Evolutionary conservation across 495 filamentous ascomycete genomes (phyloP), one percentile per base, ranked within the genome.

Genomic region (Tuber calosporum): DNA sequence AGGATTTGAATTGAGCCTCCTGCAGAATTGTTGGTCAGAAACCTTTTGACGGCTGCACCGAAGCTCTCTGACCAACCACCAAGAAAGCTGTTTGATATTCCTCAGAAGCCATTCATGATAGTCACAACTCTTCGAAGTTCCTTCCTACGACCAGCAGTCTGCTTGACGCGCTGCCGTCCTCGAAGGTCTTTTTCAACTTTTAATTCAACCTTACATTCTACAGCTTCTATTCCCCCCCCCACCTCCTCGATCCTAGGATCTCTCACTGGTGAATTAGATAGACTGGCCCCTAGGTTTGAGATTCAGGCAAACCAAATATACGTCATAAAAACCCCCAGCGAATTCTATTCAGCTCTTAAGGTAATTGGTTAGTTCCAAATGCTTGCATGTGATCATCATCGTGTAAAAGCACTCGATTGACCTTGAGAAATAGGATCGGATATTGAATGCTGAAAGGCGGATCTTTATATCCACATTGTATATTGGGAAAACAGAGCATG

Each of bases 391-490:
- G 66, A 43, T 66, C 40, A 40, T 43, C 39, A 26, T 68, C 48
- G 26, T 72, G 66, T 67, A 38, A 42, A 68, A 62, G 37, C 70
- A 68, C 67, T n/a, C 67, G 38, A 36, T 58, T 73, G 66, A 62
- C 53, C 53, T 37, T 43, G 67, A 36, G 30, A 41, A 37, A 66
- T 80, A 96, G 91, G 81, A 84, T 73, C 96, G 93, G 84, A 97
- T 99, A 77, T 86, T 86, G 45, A 87, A 87, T 74, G 95, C 95
- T 4, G 87, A 91, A 79, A 83, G 84, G 68, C 87, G 92, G 75
- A 90, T 99, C 79, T 99, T 93, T 82, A 85, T 99, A 69, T 96
- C 93, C 30, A 98, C 95, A 0, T 85, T 99, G 41, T 99, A 99
- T 80, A 93, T 99, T 79, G 95, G 95, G 75, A 96, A 94, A 83